A percentile compares a stretch with the other conserved stretches of the same genome.
Conservation (phyloP, 2,329 filamentous ascomycete species). For the Cordyceps javanica region DNA sequence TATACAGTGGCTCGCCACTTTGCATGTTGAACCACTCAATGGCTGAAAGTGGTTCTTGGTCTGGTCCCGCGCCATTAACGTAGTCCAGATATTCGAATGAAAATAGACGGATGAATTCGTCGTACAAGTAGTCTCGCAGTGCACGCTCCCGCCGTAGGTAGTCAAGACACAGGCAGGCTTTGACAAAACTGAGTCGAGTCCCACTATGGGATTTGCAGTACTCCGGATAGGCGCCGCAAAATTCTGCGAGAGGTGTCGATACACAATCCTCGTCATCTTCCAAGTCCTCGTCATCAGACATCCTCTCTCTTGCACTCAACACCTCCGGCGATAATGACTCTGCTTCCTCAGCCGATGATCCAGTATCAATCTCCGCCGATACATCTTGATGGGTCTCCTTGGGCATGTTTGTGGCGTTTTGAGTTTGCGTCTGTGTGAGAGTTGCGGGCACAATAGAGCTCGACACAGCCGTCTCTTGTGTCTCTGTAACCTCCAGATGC, state of each 20-base stretch:
- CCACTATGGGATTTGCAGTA: constrained; percentile 35
- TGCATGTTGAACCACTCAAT: constrained; percentile 37
- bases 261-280: background rate
- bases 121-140: constrained; percentile 40
- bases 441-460: constrained; percentile 26
- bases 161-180: constrained; percentile 38
- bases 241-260: constrained; percentile 31
- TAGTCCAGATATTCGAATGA: constrained; percentile 37
- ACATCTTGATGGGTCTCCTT: background rate
- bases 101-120: constrained; percentile 46
- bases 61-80: constrained; percentile 22
- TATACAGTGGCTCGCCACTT: constrained; percentile 24
- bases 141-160: constrained; percentile 27
- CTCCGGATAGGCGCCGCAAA: constrained; percentile 36
- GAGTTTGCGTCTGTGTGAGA: constrained; percentile 17
- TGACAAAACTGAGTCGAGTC: constrained; percentile 35
- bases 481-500: constrained; percentile 18
- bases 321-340: background rate
- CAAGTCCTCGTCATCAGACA: background rate
- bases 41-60: constrained; percentile 27
- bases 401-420: constrained; percentile 11
- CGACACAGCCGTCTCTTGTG: constrained; percentile 23
- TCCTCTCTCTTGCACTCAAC: background rate
- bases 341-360: background rate
- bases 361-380: too few relatives aligned